Conservation (phyloP, 2,329 filamentous ascomycete species). For the Ilyonectria sp. region DNA sequence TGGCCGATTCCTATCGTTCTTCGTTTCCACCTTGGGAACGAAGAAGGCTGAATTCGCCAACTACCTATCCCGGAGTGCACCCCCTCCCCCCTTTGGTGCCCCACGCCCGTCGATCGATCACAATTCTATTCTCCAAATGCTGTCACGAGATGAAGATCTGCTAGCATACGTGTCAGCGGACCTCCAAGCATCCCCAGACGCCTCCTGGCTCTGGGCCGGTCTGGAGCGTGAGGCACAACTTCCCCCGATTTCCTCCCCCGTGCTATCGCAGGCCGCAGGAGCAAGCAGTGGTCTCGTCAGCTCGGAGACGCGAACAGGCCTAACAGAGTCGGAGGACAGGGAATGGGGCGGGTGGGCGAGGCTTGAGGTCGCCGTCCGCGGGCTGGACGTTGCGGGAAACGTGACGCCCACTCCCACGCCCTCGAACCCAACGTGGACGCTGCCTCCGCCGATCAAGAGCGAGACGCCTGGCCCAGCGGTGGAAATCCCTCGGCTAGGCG, state of each 20-base stretch:
- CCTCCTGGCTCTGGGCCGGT: slow-evolving; percentile 86
- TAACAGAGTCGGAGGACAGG: slow-evolving; percentile 70
- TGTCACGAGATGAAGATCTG: slow-evolving; percentile 83
- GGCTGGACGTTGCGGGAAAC: slow-evolving; percentile 46
- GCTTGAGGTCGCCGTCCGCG: slow-evolving; percentile 68
- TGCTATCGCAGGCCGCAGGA: slow-evolving; percentile 39
- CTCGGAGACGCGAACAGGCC: slow-evolving; percentile 64
- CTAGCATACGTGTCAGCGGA: slow-evolving; percentile 90
- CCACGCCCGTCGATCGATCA: slow-evolving; percentile 52
- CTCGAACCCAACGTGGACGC: slow-evolving; percentile 52
- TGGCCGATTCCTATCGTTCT: slow-evolving; percentile 86
- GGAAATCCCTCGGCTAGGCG: slow-evolving; percentile 49
- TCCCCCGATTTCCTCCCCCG: slow-evolving; percentile 40
- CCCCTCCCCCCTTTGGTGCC: slow-evolving; percentile 51
- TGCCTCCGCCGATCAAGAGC: slow-evolving; percentile 55
- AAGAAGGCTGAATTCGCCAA: slow-evolving; percentile 64
- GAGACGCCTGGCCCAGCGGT: slow-evolving; percentile 50
- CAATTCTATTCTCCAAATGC: slow-evolving; percentile 50
- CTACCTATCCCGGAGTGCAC: slow-evolving; percentile 54
- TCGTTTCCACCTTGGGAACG: slow-evolving; percentile 76
- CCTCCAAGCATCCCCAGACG: slow-evolving; percentile 83
- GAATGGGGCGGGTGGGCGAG: slow-evolving; percentile 88
- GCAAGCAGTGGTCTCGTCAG: slow-evolving; percentile 59
- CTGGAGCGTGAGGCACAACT: slow-evolving; percentile 65
- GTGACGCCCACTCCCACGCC: slow-evolving; percentile 52